phyloP scores from a whole-genome alignment of 768 basidiomycete genomes.

The Cyathus striatus region DNA sequence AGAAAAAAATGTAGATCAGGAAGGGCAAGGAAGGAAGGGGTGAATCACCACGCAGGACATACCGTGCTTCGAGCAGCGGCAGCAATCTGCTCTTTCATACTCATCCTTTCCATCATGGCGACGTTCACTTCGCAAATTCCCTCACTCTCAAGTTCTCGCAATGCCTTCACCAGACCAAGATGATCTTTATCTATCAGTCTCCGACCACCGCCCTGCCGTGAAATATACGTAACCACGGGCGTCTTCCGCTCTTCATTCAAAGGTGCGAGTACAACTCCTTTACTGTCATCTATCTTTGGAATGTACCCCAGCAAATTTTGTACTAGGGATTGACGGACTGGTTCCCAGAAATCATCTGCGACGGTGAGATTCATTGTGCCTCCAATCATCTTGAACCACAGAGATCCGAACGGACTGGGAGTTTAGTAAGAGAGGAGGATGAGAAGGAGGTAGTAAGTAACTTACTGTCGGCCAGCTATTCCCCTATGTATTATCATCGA shows the following conservation, averaged over 20 bases:
- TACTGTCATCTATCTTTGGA: slow-evolving; percentile 1
- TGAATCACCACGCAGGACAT: not conserved
- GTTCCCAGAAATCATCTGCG: slow-evolving; percentile 25
- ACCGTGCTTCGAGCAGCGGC: slow-evolving; percentile 14
- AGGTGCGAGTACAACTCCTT: not conserved
- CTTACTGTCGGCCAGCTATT: slow-evolving; percentile 49
- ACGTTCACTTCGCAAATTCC: slow-evolving; percentile 15
- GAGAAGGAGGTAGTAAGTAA: not conserved
- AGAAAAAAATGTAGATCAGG: too few species aligned
- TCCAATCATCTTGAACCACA: slow-evolving; percentile 7
- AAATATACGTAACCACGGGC: slow-evolving; percentile 1
- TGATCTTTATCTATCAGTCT: slow-evolving; percentile 15
- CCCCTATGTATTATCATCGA: slow-evolving; percentile 57
- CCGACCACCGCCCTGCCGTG: slow-evolving; percentile 1
- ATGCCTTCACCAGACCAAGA: slow-evolving; percentile 13
- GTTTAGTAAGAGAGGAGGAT: not conserved
- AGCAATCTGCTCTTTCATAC: slow-evolving; percentile 13
- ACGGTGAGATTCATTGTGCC: slow-evolving; percentile 25
- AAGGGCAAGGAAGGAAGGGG: too few species aligned
- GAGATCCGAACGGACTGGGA: not conserved
- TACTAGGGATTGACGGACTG: slow-evolving; percentile 21
- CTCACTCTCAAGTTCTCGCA: slow-evolving; percentile 14
- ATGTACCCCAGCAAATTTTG: slow-evolving; percentile 22
- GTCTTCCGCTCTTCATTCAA: not conserved
- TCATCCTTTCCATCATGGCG: slow-evolving; percentile 14